phyloP scores from a whole-genome alignment of 306 rosid genomes.

The Coriaria nepalensis region DNA sequence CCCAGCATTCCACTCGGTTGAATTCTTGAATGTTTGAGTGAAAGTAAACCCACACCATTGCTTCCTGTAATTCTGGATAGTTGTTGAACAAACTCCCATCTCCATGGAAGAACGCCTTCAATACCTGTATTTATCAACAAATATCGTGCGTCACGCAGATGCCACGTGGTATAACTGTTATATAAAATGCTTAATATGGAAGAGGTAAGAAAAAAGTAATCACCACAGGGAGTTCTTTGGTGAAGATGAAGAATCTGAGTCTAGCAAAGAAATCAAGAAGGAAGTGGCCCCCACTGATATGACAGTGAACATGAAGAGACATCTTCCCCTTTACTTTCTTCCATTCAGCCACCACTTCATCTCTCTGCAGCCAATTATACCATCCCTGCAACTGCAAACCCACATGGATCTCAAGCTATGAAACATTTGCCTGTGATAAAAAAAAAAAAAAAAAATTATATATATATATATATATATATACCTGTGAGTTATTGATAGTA shows the following conservation, averaged over 20 bases:
- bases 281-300: constrained; percentile 92
- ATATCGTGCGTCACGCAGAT: too few relatives aligned
- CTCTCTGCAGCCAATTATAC: constrained; percentile 84
- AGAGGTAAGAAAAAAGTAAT: too few relatives aligned
- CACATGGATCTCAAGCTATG: too few relatives aligned
- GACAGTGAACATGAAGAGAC: constrained; percentile 92
- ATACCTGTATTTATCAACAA: constrained; percentile 32
- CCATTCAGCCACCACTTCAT: constrained; percentile 93
- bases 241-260: constrained; percentile 70
- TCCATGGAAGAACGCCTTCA: constrained; percentile 74
- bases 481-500: constrained; percentile 77
- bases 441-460: too few relatives aligned
- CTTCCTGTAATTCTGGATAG: constrained; percentile 57
- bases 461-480: too few relatives aligned
- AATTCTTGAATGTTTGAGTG: constrained; percentile 69
- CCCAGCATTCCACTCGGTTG: constrained; percentile 86
- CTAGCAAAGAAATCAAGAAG: constrained; percentile 56
- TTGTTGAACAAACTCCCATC: constrained; percentile 47
- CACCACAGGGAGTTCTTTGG: constrained; percentile 83
- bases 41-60: constrained; percentile 68
- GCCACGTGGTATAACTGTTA: too few relatives aligned
- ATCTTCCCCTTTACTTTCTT: constrained; percentile 67
- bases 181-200: too few relatives aligned
- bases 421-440: too few relatives aligned
- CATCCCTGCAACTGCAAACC: constrained; percentile 98